These are phyloP conservation scores for Rhizopus stolonifer DNA, from an alignment of 371 early-diverging fungal genomes.

Conservation along the genomic window DNA sequence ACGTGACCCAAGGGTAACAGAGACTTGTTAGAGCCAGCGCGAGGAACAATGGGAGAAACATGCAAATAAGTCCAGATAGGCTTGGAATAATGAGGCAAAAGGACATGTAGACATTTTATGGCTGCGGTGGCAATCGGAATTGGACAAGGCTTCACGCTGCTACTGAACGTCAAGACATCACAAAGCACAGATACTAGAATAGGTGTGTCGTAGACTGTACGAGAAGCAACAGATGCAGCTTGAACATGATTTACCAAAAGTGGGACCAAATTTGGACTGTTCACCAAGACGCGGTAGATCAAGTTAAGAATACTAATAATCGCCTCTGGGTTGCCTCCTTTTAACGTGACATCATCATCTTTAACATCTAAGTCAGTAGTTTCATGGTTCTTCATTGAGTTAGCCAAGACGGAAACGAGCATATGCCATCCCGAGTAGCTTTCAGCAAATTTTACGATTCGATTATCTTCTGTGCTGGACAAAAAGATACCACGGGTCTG, in stretches of 20 bases:
- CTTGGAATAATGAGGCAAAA: conserved; percentile 33
- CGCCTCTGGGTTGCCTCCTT: conserved; percentile 20
- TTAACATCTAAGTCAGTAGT: conserved; percentile 11
- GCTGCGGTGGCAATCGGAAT: conserved; percentile 27
- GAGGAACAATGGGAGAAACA: conserved; percentile 34
- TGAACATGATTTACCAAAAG: conserved; percentile 35
- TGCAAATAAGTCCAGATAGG: conserved; percentile 37
- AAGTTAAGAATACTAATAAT: conserved; percentile 31
- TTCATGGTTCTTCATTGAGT: conserved; percentile 13
- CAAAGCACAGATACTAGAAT: conserved; percentile 33
- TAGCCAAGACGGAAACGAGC: conserved; percentile 21
- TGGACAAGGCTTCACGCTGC: conserved; percentile 12
- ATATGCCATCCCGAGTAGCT: conserved; percentile 43
- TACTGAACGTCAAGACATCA: conserved; percentile 21
- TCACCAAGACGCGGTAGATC: conserved; percentile 23
- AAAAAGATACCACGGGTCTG: conserved; percentile 23
- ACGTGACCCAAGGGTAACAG: conserved; percentile 8
- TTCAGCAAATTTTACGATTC: conserved; percentile 24
- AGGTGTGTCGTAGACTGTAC: neutral
- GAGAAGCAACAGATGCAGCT: neutral
- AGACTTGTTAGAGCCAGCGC: conserved; percentile 3
- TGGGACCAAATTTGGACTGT: conserved; percentile 20
- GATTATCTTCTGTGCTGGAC: conserved; percentile 11
- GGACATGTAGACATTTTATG: conserved; percentile 30
- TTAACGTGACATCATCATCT: conserved; percentile 18